Evolutionary conservation across 768 basidiomycete species (phyloP).

Genomic region (Termitomyces bulborhizus): DNA sequence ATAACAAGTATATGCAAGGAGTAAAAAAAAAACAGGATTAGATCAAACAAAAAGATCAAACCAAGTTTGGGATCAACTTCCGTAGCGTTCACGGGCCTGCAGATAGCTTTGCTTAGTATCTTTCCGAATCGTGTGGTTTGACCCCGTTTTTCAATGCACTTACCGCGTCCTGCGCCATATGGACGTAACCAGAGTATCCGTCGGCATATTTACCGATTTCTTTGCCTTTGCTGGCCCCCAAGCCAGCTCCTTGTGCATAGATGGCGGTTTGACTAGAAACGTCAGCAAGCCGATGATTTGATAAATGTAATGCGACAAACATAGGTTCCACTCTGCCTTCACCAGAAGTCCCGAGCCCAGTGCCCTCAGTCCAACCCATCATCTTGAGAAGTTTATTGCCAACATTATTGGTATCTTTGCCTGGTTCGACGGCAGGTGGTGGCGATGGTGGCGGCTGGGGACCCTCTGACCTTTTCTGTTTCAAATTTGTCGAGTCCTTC

Average conservation of each 20-base stretch:
- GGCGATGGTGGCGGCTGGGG: conserved; percentile 59
- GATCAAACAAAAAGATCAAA: background rate
- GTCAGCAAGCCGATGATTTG: background rate
- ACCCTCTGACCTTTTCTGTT: conserved; percentile 44
- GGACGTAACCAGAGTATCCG: conserved; percentile 63
- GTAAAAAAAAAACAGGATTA: conserved; percentile 2
- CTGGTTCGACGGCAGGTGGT: conserved; percentile 54
- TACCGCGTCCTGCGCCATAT: conserved; percentile 69
- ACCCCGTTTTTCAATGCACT: conserved; percentile 17
- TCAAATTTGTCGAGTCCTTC: conserved; percentile 24
- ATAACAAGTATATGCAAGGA: conserved; percentile 7
- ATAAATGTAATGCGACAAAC: conserved; percentile 31
- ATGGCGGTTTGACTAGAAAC: conserved; percentile 66
- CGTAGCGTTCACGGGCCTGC: conserved; percentile 37
- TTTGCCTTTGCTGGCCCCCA: conserved; percentile 90
- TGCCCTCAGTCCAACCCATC: conserved; percentile 97
- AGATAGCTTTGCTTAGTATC: conserved; percentile 11
- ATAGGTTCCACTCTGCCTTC: conserved; percentile 88
- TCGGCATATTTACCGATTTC: conserved; percentile 70
- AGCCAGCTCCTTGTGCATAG: conserved; percentile 81
- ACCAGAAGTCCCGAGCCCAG: conserved; percentile 75
- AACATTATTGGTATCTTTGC: conserved; percentile 77
- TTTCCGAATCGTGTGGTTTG: conserved; percentile 4
- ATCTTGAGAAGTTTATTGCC: conserved; percentile 93
- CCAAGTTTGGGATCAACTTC: conserved; percentile 15